These are phyloP conservation scores for Mycena epipterygia DNA, from an alignment of 768 basidiomycete genomes.

Conservation along the genomic window DNA sequence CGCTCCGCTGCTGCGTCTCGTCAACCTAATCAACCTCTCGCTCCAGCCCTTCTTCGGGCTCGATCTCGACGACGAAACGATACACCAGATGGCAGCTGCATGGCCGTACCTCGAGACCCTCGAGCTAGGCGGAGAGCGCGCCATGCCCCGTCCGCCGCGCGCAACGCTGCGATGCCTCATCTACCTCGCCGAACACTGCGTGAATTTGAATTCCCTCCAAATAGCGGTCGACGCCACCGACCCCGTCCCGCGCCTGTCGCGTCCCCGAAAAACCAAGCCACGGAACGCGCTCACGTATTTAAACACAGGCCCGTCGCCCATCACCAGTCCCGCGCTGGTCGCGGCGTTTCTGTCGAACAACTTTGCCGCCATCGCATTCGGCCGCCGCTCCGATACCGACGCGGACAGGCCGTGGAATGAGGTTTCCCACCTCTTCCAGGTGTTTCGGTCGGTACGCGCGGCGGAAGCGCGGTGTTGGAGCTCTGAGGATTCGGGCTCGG, in stretches of 20 bases:
- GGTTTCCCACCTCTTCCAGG: neutral
- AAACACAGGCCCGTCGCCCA: neutral
- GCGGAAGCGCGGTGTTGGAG: slow-evolving; percentile 1
- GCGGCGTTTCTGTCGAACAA: neutral
- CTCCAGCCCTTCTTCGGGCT: neutral
- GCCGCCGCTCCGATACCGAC: neutral
- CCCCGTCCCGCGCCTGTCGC: neutral
- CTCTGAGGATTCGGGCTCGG: neutral
- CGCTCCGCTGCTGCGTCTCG: too few relatives aligned
- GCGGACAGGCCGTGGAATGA: neutral
- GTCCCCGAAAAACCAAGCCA: neutral
- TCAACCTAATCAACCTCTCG: too few relatives aligned
- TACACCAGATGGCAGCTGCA: neutral
- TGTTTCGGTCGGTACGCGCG: neutral
- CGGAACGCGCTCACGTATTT: neutral
- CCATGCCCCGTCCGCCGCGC: neutral
- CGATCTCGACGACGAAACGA: neutral
- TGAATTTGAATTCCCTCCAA: neutral
- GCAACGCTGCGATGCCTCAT: neutral
- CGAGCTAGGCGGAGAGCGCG: too few relatives aligned
- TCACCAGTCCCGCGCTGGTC: neutral
- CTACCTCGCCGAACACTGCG: neutral
- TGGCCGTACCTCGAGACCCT: neutral
- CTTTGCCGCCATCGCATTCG: neutral
- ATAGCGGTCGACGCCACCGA: neutral